Conservation (phyloP, 169 alveolate species). For the Plasmodium gonderi region DNA sequence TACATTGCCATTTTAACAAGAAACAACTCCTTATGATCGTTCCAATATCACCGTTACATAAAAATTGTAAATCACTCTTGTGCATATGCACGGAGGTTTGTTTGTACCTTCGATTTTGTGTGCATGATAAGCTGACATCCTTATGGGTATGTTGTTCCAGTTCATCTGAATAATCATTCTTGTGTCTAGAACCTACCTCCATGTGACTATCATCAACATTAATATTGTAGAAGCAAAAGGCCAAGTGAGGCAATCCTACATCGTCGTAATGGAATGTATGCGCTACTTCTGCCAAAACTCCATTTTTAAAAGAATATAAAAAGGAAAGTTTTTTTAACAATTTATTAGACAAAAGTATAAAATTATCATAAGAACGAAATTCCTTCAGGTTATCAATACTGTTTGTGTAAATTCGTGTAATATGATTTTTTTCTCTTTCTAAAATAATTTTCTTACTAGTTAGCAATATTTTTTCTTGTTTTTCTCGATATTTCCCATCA, state of each 20-base stretch:
- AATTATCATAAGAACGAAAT: conserved; percentile 43
- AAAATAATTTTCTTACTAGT: conserved; percentile 41
- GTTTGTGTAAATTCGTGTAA: conserved; percentile 58
- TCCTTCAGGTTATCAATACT: conserved; percentile 61
- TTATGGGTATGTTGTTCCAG: no score
- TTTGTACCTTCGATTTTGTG: no score
- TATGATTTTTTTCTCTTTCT: conserved; percentile 60
- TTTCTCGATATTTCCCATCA: conserved; percentile 43
- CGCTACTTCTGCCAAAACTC: conserved; percentile 46
- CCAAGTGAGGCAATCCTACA: conserved; percentile 54
- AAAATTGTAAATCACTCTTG: not conserved
- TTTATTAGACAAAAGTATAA: conserved; percentile 50
- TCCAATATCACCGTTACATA: conserved; percentile 73
- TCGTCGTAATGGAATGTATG: conserved; percentile 61
- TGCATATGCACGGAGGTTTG: no score
- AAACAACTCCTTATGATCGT: conserved; percentile 65
- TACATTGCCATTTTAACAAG: conserved; percentile 66
- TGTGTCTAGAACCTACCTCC: not conserved
- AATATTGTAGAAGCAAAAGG: conserved; percentile 49
- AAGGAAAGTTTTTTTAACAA: conserved; percentile 29
- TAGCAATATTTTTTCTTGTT: conserved; percentile 51
- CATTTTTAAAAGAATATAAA: conserved; percentile 60
- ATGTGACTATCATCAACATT: not conserved
- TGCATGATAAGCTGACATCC: no score
- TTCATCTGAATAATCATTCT: not conserved